These are phyloP conservation scores for Neurospora tetraspora DNA, from an alignment of 495 filamentous ascomycete genomes.

Conservation along the genomic window DNA sequence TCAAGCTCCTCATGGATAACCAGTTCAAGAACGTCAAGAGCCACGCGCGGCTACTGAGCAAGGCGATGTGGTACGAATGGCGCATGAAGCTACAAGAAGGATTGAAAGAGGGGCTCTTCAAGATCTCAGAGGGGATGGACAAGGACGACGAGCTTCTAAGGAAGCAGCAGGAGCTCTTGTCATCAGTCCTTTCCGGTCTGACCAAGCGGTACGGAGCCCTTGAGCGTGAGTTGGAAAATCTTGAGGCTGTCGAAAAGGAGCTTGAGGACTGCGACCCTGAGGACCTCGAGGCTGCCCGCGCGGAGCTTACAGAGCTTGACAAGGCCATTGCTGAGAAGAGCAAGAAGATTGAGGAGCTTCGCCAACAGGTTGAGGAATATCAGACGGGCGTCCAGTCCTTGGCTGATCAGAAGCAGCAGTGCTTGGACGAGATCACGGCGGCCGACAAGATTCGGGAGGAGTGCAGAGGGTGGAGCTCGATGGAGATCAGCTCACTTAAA, in stretches of 20 bases:
- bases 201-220: constrained; percentile 48
- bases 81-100: constrained; percentile 82
- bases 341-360: constrained; percentile 51
- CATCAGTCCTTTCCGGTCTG: constrained; percentile 54
- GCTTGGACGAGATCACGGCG: constrained; percentile 61
- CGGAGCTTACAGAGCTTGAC: constrained; percentile 53
- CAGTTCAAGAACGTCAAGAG: constrained; percentile 97
- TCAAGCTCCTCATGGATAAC: constrained; percentile 80
- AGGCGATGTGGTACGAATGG: constrained; percentile 97
- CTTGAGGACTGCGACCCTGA: constrained; percentile 69
- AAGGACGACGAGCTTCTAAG: constrained; percentile 58
- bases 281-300: constrained; percentile 57
- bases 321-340: constrained; percentile 59
- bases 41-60: constrained; percentile 77
- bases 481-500: constrained; percentile 66
- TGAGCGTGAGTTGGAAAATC: constrained; percentile 47
- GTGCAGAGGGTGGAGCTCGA: constrained; percentile 77
- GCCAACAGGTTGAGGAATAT: constrained; percentile 51
- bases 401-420: constrained; percentile 56
- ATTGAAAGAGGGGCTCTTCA: constrained; percentile 65
- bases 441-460: constrained; percentile 79
- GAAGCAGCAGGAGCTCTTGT: constrained; percentile 56
- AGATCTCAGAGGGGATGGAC: constrained; percentile 65
- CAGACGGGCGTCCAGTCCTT: constrained; percentile 49
- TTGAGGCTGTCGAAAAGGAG: constrained; percentile 64